Evolutionary conservation across 108 stramenopile genomes (phyloP), one percentile per base, ranked within the genome.

Genomic region (Cyclotella baltica): DNA sequence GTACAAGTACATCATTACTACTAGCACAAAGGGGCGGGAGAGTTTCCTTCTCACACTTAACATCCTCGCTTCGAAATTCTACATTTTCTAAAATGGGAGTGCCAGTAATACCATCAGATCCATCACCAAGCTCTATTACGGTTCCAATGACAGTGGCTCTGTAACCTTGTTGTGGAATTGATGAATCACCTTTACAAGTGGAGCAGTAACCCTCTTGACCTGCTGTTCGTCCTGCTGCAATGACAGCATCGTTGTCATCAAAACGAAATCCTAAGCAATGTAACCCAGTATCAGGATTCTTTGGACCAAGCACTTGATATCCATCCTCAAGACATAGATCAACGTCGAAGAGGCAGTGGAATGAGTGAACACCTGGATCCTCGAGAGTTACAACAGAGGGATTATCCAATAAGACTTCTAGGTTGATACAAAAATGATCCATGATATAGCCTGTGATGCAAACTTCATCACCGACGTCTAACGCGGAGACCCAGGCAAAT

Each of bases 371-470:
- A 1, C 76, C 79, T 5, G 84, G 84, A 27, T 77, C 43, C 38
- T 68, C 33, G 22, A 77, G 66, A 6, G 76, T 85, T 3, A 23
- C 29, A 11, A 59, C 57, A 16, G 56, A 46, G 15, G 69, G 37
- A n/a, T 52, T 53, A 59, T 84, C 83, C 20, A 85, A 37, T 0
- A 85, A 59, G 9, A 59, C 81, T 22, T 80, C 84, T 0, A 73
- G 20, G 11, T 76, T 33, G 19, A 85, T 81, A 35, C 84, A 85
- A 50, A 71, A 85, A 23, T 59, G 50, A 61, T 85, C 80, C 70
- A 85, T 77, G 37, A 85, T 67, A 79, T 47, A 74, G 19, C 80
- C 76, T 13, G 80, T 74, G n/a, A 61, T 72, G 27, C 84, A 85
- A 37, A 85, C 48, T 25, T 63, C 65, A 67, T 85, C 84, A 22